Conservation (phyloP, 257 asterid genomes). For the Paraleonurus japonicus region DNA sequence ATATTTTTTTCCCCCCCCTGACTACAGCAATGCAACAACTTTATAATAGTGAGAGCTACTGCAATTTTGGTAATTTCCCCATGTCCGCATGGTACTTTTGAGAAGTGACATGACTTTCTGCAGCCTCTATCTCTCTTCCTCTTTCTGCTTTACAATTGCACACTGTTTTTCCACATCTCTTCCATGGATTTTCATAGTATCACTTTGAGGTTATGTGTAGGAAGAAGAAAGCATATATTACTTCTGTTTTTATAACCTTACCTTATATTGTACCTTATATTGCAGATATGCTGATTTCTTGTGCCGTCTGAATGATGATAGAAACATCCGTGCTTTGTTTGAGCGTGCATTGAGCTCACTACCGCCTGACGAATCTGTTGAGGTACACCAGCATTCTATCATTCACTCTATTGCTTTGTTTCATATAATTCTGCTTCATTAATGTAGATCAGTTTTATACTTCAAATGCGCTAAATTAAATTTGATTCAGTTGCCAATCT, state of each 20-base stretch:
- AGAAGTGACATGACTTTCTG: too few species aligned
- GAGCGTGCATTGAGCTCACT: constrained; percentile 93
- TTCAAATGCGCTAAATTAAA: background rate
- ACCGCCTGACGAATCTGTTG: constrained; percentile 90
- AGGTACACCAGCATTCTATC: constrained; percentile 48
- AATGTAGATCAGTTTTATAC: background rate
- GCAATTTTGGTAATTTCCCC: background rate
- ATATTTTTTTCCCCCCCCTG: too few species aligned
- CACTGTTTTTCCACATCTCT: background rate
- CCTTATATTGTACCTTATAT: constrained; percentile 28
- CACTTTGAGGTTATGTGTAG: background rate
- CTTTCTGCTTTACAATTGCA: background rate
- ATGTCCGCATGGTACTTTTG: too few species aligned
- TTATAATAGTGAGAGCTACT: background rate
- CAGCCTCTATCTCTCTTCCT: background rate
- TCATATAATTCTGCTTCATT: background rate
- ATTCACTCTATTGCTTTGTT: background rate
- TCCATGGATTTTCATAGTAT: background rate
- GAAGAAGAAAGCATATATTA: constrained; percentile 1
- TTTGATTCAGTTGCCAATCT: background rate
- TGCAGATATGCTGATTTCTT: constrained; percentile 97
- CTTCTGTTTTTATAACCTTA: constrained; percentile 6
- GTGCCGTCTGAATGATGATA: constrained; percentile 89
- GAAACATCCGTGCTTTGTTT: constrained; percentile 93
- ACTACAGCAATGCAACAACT: too few species aligned